Base-by-base conservation (phyloP, 176 grass and related monocot species). In the Lolium rigidum region DNA sequence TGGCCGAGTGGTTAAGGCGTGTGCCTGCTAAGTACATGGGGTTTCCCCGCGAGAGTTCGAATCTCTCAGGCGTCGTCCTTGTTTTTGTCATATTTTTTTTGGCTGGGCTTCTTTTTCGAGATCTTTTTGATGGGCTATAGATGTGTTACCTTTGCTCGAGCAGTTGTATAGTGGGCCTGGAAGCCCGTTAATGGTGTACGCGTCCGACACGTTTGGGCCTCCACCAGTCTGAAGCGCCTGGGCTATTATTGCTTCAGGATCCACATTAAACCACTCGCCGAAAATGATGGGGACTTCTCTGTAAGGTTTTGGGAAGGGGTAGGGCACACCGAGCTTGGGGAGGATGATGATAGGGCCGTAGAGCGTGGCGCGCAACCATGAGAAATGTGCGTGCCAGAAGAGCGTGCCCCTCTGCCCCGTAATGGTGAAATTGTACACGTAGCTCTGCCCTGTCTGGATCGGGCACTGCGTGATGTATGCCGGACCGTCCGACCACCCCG, bases 1-100 rank as follows among this genome's bases (percentile, higher is more conserved):
- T 99, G 94, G 94, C 94, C 97, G 97, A 99, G 94, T 99, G 94
- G 97, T 96, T 99, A 96, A 96, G 97, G 97, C 94, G 94, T 99
- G 90, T 96, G 97, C 94, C 94, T 99, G 94, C 97, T 94, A 96
- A 96, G 94, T 94, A 99, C 94, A 99, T 99, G 94, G 94, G 97
- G 97, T 96, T 87, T 96, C 92, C 97, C 94, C 97, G 94, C 96
- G 93, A 98, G 92, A 95, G 94, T 98, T 95, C 94, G 92, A 98
- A 98, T 98, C 97, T 98, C 97, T 98, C 94, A 98, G 94, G 97
- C 92, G 96, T 90, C 92, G 92, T 9, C 41, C 0, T 43, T 43
- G 0, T 43, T 43, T 43, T 43, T 43, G 7, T 41, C 39, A 14
- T 13, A 50, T 63, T 16, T 2, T 65, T 15, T 31, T 54, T 16